These are phyloP conservation scores for Moesziomyces parantarcticus DNA, from an alignment of 1,284 basidiomycete species.

Conservation along the genomic window DNA sequence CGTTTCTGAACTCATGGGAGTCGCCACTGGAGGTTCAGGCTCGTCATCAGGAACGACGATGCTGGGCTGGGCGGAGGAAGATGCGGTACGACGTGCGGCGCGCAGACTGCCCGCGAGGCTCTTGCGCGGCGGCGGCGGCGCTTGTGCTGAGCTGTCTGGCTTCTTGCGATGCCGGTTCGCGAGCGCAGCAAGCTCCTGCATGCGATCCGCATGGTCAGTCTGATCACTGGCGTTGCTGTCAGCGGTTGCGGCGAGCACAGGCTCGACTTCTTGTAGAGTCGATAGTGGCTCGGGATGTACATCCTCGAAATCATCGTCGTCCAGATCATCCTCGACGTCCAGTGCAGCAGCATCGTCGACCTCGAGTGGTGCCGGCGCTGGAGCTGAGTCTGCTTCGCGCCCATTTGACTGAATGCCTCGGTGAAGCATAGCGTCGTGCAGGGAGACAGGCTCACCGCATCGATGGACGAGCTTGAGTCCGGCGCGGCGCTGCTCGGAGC, in stretches of 20 bases:
- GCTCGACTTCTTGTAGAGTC: slow-evolving; percentile 18
- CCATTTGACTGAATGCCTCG: neutral
- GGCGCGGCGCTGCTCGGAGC: slow-evolving; percentile 4
- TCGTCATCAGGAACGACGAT: slow-evolving; percentile 7
- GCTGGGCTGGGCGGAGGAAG: slow-evolving; percentile 5
- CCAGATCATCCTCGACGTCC: slow-evolving; percentile 12
- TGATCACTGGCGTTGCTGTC: neutral
- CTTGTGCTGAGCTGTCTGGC: neutral
- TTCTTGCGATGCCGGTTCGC: slow-evolving; percentile 17
- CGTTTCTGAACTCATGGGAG: neutral
- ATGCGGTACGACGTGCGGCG: slow-evolving; percentile 32
- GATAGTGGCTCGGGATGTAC: slow-evolving; percentile 18
- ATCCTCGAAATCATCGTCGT: slow-evolving; percentile 45
- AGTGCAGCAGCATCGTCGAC: no score
- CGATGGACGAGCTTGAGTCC: slow-evolving; percentile 26
- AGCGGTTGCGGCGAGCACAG: neutral
- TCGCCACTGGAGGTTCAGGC: neutral
- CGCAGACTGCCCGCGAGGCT: slow-evolving; percentile 42
- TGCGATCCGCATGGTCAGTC: slow-evolving; percentile 19
- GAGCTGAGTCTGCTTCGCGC: no score
- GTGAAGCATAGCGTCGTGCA: slow-evolving; percentile 27
- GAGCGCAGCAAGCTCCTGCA: slow-evolving; percentile 43
- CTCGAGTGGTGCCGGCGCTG: no score
- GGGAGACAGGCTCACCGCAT: slow-evolving; percentile 35
- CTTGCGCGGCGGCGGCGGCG: slow-evolving; percentile 33